Evolutionary conservation across 2,329 filamentous ascomycete genomes (phyloP), one percentile per base, ranked within the genome.

Genomic region (Ophiostoma pallidulum): DNA sequence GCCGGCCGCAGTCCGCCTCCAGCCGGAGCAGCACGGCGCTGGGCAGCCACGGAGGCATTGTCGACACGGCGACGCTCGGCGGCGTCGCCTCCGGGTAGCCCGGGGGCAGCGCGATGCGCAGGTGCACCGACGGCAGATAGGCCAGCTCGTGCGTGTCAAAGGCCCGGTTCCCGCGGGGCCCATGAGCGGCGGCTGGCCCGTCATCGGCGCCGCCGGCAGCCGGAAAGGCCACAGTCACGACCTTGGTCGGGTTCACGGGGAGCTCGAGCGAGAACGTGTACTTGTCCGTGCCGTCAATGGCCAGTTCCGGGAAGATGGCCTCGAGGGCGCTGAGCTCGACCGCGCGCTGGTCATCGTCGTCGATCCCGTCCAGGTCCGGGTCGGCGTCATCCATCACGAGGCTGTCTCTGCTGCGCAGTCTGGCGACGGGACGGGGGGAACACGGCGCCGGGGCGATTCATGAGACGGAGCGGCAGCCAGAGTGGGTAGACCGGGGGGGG

Each of bases 281-380:
- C n/a, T 59, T 60, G 49, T 71, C 64, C 28, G 68, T 56, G 7
- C 66, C 58, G 39, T 68, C 60, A 18, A 69, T 60, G 26, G 67
- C 67, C 13, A 84, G 73, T 62, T 84, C 81, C n/a, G 80, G 80
- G 54, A 75, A 85, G 57, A 85, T 84, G 52, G 79, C 77, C 48
- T 70, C 65, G 48, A 84, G 70, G 13, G 78, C 74, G 56, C 71
- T 73, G 47, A 84, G 68, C 66, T 84, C 80, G 40, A 72, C 66
- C 47, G 69, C 62, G 42, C 80, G 77, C 53, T 70, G 66, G 57
- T 79, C 73, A 56, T 75, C 70, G 53, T 62, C 64, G 49, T 64
- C 64, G 16, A 36, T 26, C 47, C 64, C 61, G 5, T 32, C 33
- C 24, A 10, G 6, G 33, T 40, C 33, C 24, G 24, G 6, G 33